These are phyloP conservation scores for Hydnomerulius pinastri DNA, from an alignment of 768 basidiomycete species.

Conservation along the genomic window DNA sequence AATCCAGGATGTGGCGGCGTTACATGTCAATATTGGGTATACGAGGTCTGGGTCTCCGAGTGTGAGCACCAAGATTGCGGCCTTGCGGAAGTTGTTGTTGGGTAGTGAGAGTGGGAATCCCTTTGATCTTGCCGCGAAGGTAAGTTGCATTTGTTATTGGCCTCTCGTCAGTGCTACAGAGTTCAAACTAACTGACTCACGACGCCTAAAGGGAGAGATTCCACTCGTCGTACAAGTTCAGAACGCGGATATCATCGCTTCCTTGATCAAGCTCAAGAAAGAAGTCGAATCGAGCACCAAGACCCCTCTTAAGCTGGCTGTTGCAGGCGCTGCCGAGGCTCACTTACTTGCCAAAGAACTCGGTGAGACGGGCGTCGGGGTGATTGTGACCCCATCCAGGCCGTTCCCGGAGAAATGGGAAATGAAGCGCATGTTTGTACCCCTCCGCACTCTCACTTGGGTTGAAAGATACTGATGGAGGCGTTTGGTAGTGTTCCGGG, in stretches of 20 bases:
- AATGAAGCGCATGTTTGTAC: conserved; percentile 36
- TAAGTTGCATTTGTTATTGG: conserved; percentile 17
- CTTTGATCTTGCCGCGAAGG: conserved; percentile 49
- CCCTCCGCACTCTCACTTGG: background rate
- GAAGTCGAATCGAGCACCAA: conserved; percentile 54
- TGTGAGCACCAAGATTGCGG: conserved; percentile 80
- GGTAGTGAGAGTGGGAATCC: conserved; percentile 18
- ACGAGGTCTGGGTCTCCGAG: conserved; percentile 43
- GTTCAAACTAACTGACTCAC: too few relatives aligned
- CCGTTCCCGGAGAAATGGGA: conserved; percentile 80
- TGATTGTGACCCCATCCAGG: conserved; percentile 66
- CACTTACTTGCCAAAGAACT: conserved; percentile 75
- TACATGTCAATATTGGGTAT: conserved; percentile 63
- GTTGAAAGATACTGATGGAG: conserved; percentile 7
- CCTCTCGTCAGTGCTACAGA: background rate
- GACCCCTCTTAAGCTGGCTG: conserved; percentile 53
- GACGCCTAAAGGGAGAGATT: conserved; percentile 61
- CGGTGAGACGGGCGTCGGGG: conserved; percentile 64
- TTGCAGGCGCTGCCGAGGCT: conserved; percentile 69
- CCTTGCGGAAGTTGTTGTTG: conserved; percentile 66
- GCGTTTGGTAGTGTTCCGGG: conserved; percentile 29
- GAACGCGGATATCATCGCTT: conserved; percentile 82
- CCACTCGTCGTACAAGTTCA: conserved; percentile 75
- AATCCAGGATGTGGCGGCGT: conserved; percentile 57
- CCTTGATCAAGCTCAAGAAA: conserved; percentile 67